Evolutionary conservation across 805 yeast genomes (phyloP).

Genomic region (Hanseniaspora lindneri): DNA sequence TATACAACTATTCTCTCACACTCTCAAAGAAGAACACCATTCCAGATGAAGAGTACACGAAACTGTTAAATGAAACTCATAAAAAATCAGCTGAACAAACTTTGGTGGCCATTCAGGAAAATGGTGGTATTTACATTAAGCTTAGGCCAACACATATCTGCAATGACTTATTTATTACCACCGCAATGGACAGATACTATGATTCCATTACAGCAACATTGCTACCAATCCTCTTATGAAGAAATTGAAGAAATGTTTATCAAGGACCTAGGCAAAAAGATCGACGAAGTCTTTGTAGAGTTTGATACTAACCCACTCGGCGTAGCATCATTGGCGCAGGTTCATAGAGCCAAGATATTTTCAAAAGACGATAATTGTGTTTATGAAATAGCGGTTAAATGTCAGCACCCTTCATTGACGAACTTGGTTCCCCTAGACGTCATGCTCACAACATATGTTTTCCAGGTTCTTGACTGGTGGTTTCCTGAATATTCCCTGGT

Average conservation of each 20-base stretch:
- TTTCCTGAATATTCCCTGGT: constrained; percentile 89
- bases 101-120: constrained; percentile 60
- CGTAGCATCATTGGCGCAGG: constrained; percentile 93
- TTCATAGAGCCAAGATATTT: constrained; percentile 61
- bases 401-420: constrained; percentile 81
- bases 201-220: constrained; percentile 82
- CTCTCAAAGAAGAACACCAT: constrained; percentile 27
- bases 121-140: constrained; percentile 89
- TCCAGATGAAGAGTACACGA: constrained; percentile 37
- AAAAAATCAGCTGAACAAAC: constrained; percentile 67
- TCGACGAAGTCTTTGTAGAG: constrained; percentile 53
- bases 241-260: constrained; percentile 58
- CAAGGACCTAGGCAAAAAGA: constrained; percentile 39
- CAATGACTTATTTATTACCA: constrained; percentile 83
- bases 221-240: constrained; percentile 67
- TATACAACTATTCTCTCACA: constrained; percentile 50
- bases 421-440: constrained; percentile 89
- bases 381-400: constrained; percentile 78
- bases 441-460: constrained; percentile 62
- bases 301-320: constrained; percentile 76
- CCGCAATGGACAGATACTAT: constrained; percentile 90
- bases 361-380: constrained; percentile 32
- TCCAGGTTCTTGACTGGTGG: constrained; percentile 55
- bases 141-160: constrained; percentile 86
- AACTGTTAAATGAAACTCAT: constrained; percentile 58